These are phyloP conservation scores for Farysia itapuensis DNA, from an alignment of 1,284 basidiomycete species.

Conservation along the genomic window DNA sequence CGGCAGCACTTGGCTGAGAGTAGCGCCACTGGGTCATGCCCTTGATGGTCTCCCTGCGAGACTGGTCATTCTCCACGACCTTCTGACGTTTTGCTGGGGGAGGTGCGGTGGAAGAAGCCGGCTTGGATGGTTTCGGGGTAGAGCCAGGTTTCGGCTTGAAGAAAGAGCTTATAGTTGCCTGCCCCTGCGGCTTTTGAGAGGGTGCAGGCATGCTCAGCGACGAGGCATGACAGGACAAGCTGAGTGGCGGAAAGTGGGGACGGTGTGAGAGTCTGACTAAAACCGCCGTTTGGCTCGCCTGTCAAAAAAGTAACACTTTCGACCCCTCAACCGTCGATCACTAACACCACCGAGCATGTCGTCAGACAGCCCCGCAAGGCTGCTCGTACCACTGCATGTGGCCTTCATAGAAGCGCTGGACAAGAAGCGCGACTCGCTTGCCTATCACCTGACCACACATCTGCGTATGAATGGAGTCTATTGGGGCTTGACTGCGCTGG, in stretches of 20 bases:
- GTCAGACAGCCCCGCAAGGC: slow-evolving; percentile 1
- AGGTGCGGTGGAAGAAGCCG: slow-evolving; percentile 1
- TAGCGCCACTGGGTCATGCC: slow-evolving; percentile 33
- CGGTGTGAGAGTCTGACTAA: too few species aligned
- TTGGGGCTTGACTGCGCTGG: slow-evolving; percentile 89
- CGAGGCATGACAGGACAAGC: too few species aligned
- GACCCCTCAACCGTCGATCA: too few species aligned
- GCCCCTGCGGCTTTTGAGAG: slow-evolving; percentile 9
- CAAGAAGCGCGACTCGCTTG: slow-evolving; percentile 52
- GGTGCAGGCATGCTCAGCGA: too few species aligned
- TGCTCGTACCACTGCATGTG: slow-evolving; percentile 29
- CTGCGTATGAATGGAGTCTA: slow-evolving; percentile 94
- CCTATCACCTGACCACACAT: slow-evolving; percentile 90
- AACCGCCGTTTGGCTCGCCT: too few species aligned
- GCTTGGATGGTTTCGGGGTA: background rate
- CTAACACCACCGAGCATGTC: too few species aligned
- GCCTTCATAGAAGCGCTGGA: slow-evolving; percentile 36
- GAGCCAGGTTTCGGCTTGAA: slow-evolving; percentile 28
- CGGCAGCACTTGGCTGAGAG: background rate
- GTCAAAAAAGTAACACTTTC: too few species aligned
- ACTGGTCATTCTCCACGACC: slow-evolving; percentile 8
- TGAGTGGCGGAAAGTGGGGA: too few species aligned
- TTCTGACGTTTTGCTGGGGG: slow-evolving; percentile 12
- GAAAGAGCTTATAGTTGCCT: slow-evolving; percentile 41
- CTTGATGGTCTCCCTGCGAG: slow-evolving; percentile 18